Evolutionary conservation across 305 asterid genomes (phyloP).

Genomic region (Solanum hybrid): DNA sequence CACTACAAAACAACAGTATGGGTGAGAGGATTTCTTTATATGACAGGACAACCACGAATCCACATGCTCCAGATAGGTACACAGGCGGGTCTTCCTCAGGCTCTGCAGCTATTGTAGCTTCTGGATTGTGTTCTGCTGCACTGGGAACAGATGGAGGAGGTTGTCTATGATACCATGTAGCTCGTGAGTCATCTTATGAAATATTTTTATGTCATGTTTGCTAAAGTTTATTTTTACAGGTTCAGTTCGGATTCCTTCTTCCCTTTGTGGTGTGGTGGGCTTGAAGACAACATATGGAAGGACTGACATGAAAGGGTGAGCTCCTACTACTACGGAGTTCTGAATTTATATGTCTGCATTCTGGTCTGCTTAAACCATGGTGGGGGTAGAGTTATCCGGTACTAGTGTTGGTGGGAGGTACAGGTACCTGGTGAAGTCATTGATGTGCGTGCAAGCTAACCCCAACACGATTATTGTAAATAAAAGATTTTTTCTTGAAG

Average conservation of each 20-base stretch:
- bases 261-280: conserved; percentile 91
- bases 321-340: not conserved
- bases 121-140: conserved; percentile 91
- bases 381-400: not conserved
- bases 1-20: not conserved
- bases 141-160: conserved; percentile 99
- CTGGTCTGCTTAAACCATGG: not conserved
- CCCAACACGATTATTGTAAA: not conserved
- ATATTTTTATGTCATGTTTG: not conserved
- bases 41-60: conserved; percentile 82
- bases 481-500: not conserved
- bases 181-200: conserved; percentile 9
- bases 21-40: conserved; percentile 1
- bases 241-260: conserved; percentile 84
- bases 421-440: not conserved
- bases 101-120: conserved; percentile 89
- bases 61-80: conserved; percentile 86
- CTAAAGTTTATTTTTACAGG: conserved; percentile 39
- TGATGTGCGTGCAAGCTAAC: not conserved
- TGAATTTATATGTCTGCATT: not conserved
- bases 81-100: conserved; percentile 98
- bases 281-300: conserved; percentile 85
- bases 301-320: conserved; percentile 72
- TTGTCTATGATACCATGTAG: conserved; percentile 25
- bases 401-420: not conserved